These are phyloP conservation scores for Mediolabrus comicus DNA, from an alignment of 108 stramenopile species.

Conservation along the genomic window DNA sequence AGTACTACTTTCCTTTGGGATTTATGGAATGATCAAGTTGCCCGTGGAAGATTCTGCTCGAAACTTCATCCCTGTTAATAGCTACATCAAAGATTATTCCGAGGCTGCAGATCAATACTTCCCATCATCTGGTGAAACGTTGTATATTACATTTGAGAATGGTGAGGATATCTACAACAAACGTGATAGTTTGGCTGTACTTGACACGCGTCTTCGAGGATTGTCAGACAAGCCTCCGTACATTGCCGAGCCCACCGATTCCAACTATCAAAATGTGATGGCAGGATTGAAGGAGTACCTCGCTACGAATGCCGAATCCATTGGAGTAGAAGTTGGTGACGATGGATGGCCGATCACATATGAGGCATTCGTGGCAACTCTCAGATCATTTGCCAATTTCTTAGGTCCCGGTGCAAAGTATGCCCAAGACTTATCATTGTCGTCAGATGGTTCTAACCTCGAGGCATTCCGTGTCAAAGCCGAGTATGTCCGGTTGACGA, in stretches of 20 bases:
- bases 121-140: conserved; percentile 43
- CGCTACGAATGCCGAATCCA: conserved; percentile 21
- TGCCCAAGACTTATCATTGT: conserved; percentile 45
- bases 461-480: conserved; percentile 48
- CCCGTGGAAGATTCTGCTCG: conserved; percentile 59
- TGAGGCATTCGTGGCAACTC: conserved; percentile 44
- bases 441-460: conserved; percentile 27
- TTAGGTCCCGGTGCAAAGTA: conserved; percentile 48
- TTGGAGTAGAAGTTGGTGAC: conserved; percentile 41
- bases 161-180: conserved; percentile 50
- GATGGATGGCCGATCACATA: conserved; percentile 60
- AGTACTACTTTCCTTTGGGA: conserved; percentile 50
- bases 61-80: conserved; percentile 73
- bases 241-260: conserved; percentile 66
- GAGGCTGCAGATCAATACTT: conserved; percentile 54
- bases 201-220: conserved; percentile 48
- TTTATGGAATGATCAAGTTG: conserved; percentile 53
- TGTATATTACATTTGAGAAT: conserved; percentile 51
- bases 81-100: conserved; percentile 70
- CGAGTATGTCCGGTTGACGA: conserved; percentile 54
- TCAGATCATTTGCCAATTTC: conserved; percentile 30
- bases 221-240: conserved; percentile 43
- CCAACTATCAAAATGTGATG: conserved; percentile 70
- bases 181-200: conserved; percentile 41
- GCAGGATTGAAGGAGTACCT: conserved; percentile 45